Evolutionary conservation across 2,329 filamentous ascomycete genomes (phyloP), one percentile per base, ranked within the genome.

Genomic region (Chaetomiaceae sp.): DNA sequence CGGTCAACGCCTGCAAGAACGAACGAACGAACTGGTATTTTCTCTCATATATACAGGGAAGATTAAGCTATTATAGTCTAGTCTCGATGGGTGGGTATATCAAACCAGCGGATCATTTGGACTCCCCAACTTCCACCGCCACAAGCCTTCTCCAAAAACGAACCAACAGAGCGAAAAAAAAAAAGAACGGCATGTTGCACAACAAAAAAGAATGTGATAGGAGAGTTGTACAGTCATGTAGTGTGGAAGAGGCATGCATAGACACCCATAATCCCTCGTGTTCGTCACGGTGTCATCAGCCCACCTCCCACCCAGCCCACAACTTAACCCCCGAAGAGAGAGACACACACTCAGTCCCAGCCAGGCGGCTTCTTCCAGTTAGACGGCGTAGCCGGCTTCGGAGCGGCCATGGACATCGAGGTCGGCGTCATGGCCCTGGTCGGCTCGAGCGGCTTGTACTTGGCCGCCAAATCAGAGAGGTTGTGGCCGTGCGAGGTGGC

Each of bases 341-440:
- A n/a, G n/a, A n/a, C n/a, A n/a, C n/a, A n/a, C n/a, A n/a, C 25
- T 48, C 19, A 56, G 29, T 53, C 51, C 59, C 59, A 61, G 6
- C 48, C 48, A 1, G 38, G 17, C 9, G 59, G 59, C 36, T 53
- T 54, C 27, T 56, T 8, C 59, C 57, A 61, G 38, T 58, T 59
- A 2, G 59, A 59, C 29, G 57, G 57, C 2, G 25, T 52, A 6
- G 47, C 47, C 9, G 57, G 59, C 27, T 40, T 39, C 6, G 46
- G 17, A 3, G 37, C 7, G 14, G 14, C 3, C 22, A 15, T 2
- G 4, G 27, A 14, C 5, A 6, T 22, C 6, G 25, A 47, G 4
- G 44, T n/a, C 2, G 38, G 43, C 6, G 34, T 37, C 31, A 12
- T 19, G 15, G 43, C 52, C 5, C 40, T 44, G n/a, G 46, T 38